Percentiles rank a stretch among this genome's conserved stretches.
phyloP scores from a whole-genome alignment of 202 grass and related monocot species.

The Carex arenaria region DNA sequence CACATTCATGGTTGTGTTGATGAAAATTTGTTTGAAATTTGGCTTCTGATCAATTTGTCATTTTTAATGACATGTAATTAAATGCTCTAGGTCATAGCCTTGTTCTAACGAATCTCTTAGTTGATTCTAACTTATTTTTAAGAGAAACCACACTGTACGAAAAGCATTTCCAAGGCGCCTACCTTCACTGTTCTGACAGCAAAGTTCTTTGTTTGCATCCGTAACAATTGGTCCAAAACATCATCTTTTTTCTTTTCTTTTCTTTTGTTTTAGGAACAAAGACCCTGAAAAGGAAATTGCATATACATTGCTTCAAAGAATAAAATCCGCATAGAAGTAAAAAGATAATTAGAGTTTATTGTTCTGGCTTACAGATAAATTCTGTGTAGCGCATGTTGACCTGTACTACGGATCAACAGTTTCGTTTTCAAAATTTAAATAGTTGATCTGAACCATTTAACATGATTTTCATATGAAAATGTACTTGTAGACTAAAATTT shows the following conservation, averaged over 20 bases:
- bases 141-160: background rate
- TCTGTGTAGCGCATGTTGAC: no score
- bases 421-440: no score
- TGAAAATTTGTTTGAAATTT: background rate
- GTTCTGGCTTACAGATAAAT: background rate
- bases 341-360: background rate
- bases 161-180: background rate
- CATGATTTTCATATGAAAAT: no score
- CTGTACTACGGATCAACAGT: no score
- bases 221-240: background rate
- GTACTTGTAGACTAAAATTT: no score
- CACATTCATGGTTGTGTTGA: background rate
- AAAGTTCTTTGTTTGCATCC: background rate
- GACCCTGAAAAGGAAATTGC: no score
- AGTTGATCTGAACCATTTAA: no score
- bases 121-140: background rate
- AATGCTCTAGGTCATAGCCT: background rate
- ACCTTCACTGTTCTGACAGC: background rate
- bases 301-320: background rate
- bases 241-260: background rate
- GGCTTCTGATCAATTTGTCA: background rate
- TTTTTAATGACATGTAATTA: background rate
- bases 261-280: no score
- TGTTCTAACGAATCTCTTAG: no score
- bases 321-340: background rate